Evolutionary conservation across 257 asterid species (phyloP), one percentile per base, ranked within the genome.

Genomic region (Nicotiana attenuata): DNA sequence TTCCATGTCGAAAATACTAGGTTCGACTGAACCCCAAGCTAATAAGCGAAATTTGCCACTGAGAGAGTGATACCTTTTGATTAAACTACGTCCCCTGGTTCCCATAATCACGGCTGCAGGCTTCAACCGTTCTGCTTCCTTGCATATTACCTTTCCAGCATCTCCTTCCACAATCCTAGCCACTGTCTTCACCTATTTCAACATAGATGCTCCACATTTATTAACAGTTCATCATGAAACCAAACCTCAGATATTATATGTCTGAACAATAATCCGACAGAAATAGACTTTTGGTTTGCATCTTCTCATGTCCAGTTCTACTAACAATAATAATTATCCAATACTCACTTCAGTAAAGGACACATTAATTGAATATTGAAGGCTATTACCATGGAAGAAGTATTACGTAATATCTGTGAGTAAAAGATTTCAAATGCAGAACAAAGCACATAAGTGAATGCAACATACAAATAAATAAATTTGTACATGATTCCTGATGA

Each of bases 131-230:
- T 92, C 97, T 45, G 97, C 99, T 84, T 92, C 98, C 92, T 83
- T 92, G 92, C 97, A 94, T 85, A 96, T 92, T 26, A 87, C 92
- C 85, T 93, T 93, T 64, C 97, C 99, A 7, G 95, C 93, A 81
- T 96, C 98, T 84, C 99, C 99, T 90, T 96, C 97, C 84, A 94
- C 97, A 59, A 96, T 94, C 88, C 97, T 88, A 75, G 98, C 97
- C 86, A 81, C 85, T 4, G 97, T 78, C 85, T 35, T 90, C 57
- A 92, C 95, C 99, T 96, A 83, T 85, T 79, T 78, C 64, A 26
- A 77, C 16, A 83, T 19, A 79, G 15, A 65, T 19, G 35, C 35
- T 31, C 35, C 35, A 3, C 22, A 19, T 33, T 15, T 5, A 69
- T 77, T 80, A 75, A 41, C 47, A 64, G n/a, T 82, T 68, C 56